Percentiles rank a stretch among this genome's conserved stretches.
These are phyloP conservation scores for Cyclostephanos invisitatus DNA, from an alignment of 108 stramenopile species.

Conservation along the genomic window DNA sequence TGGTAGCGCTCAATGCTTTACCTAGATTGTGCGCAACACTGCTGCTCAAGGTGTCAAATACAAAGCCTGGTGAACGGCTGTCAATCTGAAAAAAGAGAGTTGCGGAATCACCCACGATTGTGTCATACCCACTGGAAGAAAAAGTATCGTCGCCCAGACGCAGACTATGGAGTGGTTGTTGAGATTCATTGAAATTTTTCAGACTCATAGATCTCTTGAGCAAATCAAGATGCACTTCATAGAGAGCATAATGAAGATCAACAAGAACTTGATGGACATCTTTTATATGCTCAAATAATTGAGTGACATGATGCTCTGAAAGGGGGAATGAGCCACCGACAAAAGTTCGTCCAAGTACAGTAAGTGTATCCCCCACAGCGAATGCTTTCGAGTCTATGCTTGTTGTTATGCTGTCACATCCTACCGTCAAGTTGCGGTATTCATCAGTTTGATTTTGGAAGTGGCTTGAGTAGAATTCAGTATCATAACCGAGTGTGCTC, in stretches of 20 bases:
- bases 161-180: slow-evolving; percentile 17
- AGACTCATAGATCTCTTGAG: background rate
- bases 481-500: slow-evolving; percentile 21
- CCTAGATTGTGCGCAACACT: background rate
- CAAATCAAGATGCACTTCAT: slow-evolving; percentile 26
- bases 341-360: slow-evolving; percentile 18
- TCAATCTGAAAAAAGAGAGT: slow-evolving; percentile 27
- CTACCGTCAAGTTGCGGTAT: slow-evolving; percentile 14
- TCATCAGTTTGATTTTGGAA: slow-evolving; percentile 1
- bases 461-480: slow-evolving; percentile 11
- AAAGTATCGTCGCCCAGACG: slow-evolving; percentile 17
- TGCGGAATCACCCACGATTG: slow-evolving; percentile 22
- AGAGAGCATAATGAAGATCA: slow-evolving; percentile 23
- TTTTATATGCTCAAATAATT: slow-evolving; percentile 7
- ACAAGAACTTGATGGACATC: slow-evolving; percentile 20
- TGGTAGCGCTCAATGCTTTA: background rate
- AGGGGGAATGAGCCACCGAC: slow-evolving; percentile 11
- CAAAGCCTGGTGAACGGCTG: slow-evolving; percentile 9
- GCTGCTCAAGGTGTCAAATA: slow-evolving; percentile 8
- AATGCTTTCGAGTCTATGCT: slow-evolving; percentile 9
- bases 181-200: background rate
- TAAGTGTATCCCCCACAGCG: slow-evolving; percentile 21
- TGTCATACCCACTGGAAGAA: slow-evolving; percentile 15
- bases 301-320: background rate
- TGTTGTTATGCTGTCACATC: slow-evolving; percentile 24